Percentiles rank a stretch among this genome's conserved stretches.
These are phyloP conservation scores for Trichoderma parareesei DNA, from an alignment of 495 filamentous ascomycete species.

Conservation along the genomic window DNA sequence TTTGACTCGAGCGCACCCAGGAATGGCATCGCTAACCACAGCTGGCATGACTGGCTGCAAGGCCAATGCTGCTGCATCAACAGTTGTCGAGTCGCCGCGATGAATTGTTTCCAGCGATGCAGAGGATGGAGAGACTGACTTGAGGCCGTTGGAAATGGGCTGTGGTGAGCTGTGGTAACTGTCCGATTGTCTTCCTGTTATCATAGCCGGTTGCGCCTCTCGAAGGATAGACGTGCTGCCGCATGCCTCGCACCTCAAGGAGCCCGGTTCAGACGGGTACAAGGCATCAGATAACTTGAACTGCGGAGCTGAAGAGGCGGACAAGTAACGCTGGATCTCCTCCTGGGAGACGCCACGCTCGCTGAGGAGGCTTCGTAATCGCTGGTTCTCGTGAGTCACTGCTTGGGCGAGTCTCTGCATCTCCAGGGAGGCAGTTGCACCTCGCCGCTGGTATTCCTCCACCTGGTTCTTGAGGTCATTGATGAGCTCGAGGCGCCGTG, in stretches of 20 bases:
- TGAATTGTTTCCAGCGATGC: too few species aligned
- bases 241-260: background rate
- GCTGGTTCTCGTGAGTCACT: slow-evolving; percentile 43
- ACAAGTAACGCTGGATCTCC: slow-evolving; percentile 16
- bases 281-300: background rate
- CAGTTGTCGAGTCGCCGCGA: too few species aligned
- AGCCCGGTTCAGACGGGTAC: background rate
- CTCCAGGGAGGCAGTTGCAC: slow-evolving; percentile 43
- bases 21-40: too few species aligned
- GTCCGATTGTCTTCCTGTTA: too few species aligned
- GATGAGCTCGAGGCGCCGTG: slow-evolving; percentile 54
- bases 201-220: background rate
- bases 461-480: slow-evolving; percentile 49
- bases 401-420: slow-evolving; percentile 43
- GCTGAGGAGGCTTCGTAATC: slow-evolving; percentile 37
- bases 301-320: background rate
- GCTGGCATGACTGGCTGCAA: too few species aligned
- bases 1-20: too few species aligned
- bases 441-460: slow-evolving; percentile 38
- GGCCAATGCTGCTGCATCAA: too few species aligned
- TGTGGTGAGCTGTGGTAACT: too few species aligned
- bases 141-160: too few species aligned
- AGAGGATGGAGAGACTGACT: too few species aligned
- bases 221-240: background rate
- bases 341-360: slow-evolving; percentile 15